Conservation (phyloP, 768 basidiomycete genomes). For the Paxillus rubicundulus region DNA sequence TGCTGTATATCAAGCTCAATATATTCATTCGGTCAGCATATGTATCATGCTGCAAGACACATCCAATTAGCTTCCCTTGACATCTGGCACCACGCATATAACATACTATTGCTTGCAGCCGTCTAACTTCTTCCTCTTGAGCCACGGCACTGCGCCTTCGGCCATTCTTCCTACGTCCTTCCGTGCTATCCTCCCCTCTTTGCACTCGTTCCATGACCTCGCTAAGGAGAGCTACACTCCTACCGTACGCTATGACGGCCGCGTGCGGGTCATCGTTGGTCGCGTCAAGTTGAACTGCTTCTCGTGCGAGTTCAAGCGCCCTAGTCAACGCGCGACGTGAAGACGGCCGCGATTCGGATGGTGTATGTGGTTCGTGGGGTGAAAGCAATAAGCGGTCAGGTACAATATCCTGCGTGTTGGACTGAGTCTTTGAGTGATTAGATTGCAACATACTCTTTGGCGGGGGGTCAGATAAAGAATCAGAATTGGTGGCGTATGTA, state of each 20-base stretch:
- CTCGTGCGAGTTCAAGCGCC: conserved; percentile 84
- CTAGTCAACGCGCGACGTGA: conserved; percentile 83
- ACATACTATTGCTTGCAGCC: conserved; percentile 86
- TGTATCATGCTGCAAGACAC: conserved; percentile 73
- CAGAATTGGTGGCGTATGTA: conserved; percentile 34
- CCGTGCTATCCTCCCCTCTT: conserved; percentile 78
- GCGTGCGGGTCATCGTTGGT: conserved; percentile 86
- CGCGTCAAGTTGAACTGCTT: conserved; percentile 85
- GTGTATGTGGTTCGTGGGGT: conserved; percentile 40
- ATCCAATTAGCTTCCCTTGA: conserved; percentile 13
- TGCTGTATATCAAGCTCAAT: conserved; percentile 84
- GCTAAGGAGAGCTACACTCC: conserved; percentile 80
- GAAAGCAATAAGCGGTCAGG: conserved; percentile 45
- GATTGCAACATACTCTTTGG: conserved; percentile 49
- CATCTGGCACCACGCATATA: conserved; percentile 13
- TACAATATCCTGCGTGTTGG: conserved; percentile 38
- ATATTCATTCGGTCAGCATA: conserved; percentile 95
- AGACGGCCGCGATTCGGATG: conserved; percentile 56
- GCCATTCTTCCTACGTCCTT: conserved; percentile 55
- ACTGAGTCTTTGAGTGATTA: conserved; percentile 16
- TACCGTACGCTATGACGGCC: conserved; percentile 86
- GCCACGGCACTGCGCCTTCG: conserved; percentile 81
- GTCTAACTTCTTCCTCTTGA: conserved; percentile 84
- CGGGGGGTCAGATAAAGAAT: conserved; percentile 57
- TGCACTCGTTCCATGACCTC: conserved; percentile 93